Base-by-base conservation (phyloP, 352 stramenopile genomes). In the Globisporangium megalacanthum region DNA sequence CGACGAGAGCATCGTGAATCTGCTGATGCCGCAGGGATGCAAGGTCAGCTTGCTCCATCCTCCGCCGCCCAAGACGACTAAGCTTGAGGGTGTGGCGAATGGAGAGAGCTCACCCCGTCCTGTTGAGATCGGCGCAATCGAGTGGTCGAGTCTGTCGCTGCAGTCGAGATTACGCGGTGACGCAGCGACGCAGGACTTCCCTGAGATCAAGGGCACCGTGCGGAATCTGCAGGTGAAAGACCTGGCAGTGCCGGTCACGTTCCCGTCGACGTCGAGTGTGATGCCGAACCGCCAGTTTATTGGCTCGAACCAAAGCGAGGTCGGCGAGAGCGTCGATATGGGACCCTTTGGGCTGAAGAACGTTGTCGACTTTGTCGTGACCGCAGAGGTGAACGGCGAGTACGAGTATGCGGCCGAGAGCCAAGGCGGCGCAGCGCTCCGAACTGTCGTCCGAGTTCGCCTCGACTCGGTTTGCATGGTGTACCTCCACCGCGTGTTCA, bases 401-500 rank as follows among this genome's bases (percentile, higher is more conserved):
- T 50, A 42, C n/a, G 20, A 41, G 52, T 41, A 52, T 41, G n/a
- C 49, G 36, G 56, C 47, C 41, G 53, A 50, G 48, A 50, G 31
- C 37, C 60, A 51, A 29, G 8, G 17, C 33, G 39, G 44, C n/a
- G 51, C 64, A 68, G 45, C 39, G 6, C 48, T 51, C 13, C 58
- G 56, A 14, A 60, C 69, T 48, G 33, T 71, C 22, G 65, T 82
- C 50, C 75, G 65, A 47, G 68, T 86, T 47, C 82, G 83, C 4
- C 64, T 95, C 22, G 86, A 95, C 54, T 89, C 86, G 1, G 77
- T 94, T 9, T 88, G 81, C 53, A 62, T 90, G n/a, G 68, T 82
- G 44, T 93, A 95, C 48, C 65, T 95, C 29, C 86, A 94, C 62
- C 82, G 86, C 35, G 77, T 95, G 36, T 90, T 88, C 69, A 95